Evolutionary conservation across 1,284 basidiomycete genomes (phyloP), one percentile per base, ranked within the genome.

Genomic region (Apiotrichum siamense): DNA sequence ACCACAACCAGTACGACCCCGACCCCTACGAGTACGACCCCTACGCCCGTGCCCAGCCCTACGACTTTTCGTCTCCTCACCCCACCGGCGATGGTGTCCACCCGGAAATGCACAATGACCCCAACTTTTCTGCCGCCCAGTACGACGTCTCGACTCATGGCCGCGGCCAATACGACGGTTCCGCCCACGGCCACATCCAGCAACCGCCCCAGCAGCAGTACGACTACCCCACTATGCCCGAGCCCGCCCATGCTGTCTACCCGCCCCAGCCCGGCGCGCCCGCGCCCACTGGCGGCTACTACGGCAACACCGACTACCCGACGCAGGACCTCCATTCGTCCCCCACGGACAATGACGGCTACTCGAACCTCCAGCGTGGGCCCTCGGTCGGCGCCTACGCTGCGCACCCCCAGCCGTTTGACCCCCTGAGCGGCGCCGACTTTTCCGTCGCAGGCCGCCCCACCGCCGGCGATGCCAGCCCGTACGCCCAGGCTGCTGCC

Each of bases 401-500:
- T 15, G 7, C 24, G 24, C 15, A 26, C 23, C 33, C 42, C 3
- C 6, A 12, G 24, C 39, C 40, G n/a, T 47, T 47, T 29, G 48
- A 54, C 33, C 49, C 49, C 20, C 27, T 54, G 21, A 36, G 33
- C 26, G 47, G 49, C 33, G 26, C 48, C 10, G 55, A 57, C 43
- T 57, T 57, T 45, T 33, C 41, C 13, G 23, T 57, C 7, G 31
- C 63, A 18, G 67, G 67, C 39, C 55, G 70, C 53, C 70, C 70
- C 3, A 72, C 70, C 1, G 67, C 63, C 20, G 64, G 62, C n/a
- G 43, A 33, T 21, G 54, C 42, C 24, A 48, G 55, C 12, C 45
- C 67, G 44, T 71, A 71, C 48, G 66, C 69, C 23, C 69, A 71
- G 58, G 69, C 69, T 5, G 66, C 69, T 13, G 57, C 63, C 29